Base-by-base conservation (phyloP, 176 grass and related monocot species). In the Raddia guianensis region DNA sequence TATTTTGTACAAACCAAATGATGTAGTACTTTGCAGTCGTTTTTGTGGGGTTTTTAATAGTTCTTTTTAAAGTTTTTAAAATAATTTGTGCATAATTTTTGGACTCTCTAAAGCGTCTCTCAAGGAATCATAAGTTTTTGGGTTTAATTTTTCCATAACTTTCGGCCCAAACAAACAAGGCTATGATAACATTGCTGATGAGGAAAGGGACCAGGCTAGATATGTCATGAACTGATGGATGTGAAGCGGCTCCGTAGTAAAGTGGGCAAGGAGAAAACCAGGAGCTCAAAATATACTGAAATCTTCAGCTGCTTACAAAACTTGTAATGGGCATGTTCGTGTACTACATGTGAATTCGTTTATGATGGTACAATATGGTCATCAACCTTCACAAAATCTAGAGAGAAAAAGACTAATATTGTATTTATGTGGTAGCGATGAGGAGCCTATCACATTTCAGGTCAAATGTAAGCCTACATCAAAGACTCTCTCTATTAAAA, bases 401-500 rank as follows among this genome's bases (percentile, higher is more conserved):
- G 10, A 68, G 14, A 7, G 33, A 20, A 74, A 45, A 44, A 37
- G 27, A 67, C 18, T 20, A 58, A 8, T 58, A 2, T 9, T 11
- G 32, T 15, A 20, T 59, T 63, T 77, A 27, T 55, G 14, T 32
- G 44, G 18, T 49, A 13, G 6, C 48, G 62, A 54, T 63, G 64
- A 13, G 10, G 32, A 59, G 40, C 37, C 49, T 32, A 49, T 42
- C 64, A n/a, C 6, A 10, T 33, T 12, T 80, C 21, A 75, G 63
- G 18, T 59, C 9, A 13, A 51, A 88, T 42, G 12, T 27, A 73
- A 74, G 12, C 55, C 42, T 75, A 76, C 48, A 21, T 14, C 35
- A 5, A 55, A 37, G 21, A 40, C 1, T 61, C 8, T 55, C 10
- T 52, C 7, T 73, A 34, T 89, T 60, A 94, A 66, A 95, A 95